Evolutionary conservation across 2,329 filamentous ascomycete genomes (phyloP).

Genomic region (Pyrenophora tritici-repentis): DNA sequence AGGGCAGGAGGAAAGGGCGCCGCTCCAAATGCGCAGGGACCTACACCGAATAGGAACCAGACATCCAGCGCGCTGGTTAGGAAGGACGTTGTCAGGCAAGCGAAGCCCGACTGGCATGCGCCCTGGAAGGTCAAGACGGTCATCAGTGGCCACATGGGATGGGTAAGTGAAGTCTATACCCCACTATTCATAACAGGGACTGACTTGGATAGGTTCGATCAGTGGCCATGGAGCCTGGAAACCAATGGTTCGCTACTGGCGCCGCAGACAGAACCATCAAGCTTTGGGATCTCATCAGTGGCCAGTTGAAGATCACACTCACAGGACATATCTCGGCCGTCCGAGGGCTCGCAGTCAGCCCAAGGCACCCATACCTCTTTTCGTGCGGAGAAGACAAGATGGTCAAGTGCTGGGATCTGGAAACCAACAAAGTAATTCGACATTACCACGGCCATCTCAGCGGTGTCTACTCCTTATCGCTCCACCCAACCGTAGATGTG

Average conservation of each 20-base stretch:
- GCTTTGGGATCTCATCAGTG: slow-evolving; percentile 94
- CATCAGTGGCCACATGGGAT: slow-evolving; percentile 92
- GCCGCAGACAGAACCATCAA: slow-evolving; percentile 91
- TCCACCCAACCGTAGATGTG: slow-evolving; percentile 95
- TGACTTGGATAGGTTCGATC: slow-evolving; percentile 70
- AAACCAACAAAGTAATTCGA: slow-evolving; percentile 88
- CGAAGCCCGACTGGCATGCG: slow-evolving; percentile 92
- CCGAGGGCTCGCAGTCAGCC: slow-evolving; percentile 81
- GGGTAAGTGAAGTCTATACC: slow-evolving; percentile 62
- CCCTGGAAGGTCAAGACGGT: slow-evolving; percentile 99
- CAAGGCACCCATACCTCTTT: slow-evolving; percentile 94
- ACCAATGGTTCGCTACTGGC: slow-evolving; percentile 96
- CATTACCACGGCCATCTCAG: slow-evolving; percentile 97
- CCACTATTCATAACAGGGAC: neutral
- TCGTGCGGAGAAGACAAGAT: slow-evolving; percentile 99
- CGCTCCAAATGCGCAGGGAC: slow-evolving; percentile 62
- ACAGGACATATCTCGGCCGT: slow-evolving; percentile 41
- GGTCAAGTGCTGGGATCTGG: slow-evolving; percentile 99
- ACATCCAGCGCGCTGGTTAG: slow-evolving; percentile 64
- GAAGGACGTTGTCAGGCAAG: slow-evolving; percentile 66
- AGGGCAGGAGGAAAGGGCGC: slow-evolving; percentile 53
- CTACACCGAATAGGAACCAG: slow-evolving; percentile 56
- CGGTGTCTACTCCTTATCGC: slow-evolving; percentile 87
- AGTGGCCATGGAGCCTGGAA: slow-evolving; percentile 85
- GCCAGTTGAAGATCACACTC: slow-evolving; percentile 49